Evolutionary conservation across 2,329 filamentous ascomycete species (phyloP), one percentile per base, ranked within the genome.

Genomic region (Tolypocladium inflatum): DNA sequence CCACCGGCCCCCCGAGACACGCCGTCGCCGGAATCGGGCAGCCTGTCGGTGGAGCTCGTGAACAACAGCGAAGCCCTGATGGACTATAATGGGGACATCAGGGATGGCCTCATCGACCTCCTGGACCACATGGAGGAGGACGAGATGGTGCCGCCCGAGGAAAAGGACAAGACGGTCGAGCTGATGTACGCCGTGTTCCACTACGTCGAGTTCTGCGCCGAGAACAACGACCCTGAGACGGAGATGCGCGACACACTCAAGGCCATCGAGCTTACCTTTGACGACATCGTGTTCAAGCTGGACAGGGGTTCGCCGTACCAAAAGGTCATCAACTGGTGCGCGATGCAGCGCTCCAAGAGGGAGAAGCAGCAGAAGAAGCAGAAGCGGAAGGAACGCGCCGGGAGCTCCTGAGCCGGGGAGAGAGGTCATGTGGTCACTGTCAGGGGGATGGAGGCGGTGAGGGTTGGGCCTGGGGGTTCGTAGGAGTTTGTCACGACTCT

Each of bases 11-110:
- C 7, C 21, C 4, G 17, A 7, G 11, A 45, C 21, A 4, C 9
- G 4, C 4, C 45, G 45, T 4, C 23, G 45, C 23, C 45, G 3
- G 30, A 21, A 9, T 21, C 50, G 33, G 51, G 23, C 11, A 30
- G 38, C 17, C 17, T 42, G 19, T 41, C 39, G 4, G 38, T 38
- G 35, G 48, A 55, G 30, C 37, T 51, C 7, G 58, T 57, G n/a
- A 65, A 56, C 53, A 45, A 54, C 41, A 35, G 58, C 13, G 58
- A 51, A 33, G 53, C 57, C 4, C 63, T 54, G 2, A 11, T 21
- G 4, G 2, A 8, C 39, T 57, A 54, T 39, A 54, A 21, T 26
- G 56, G 56, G 5, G 56, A 48, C 50, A 57, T 57, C 50, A 33
- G 48, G 33, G 56, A 57, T 23, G 39, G 23, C 11, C 50, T 57